These are phyloP conservation scores for Brassica hybrid DNA, from an alignment of 441 rosid species.

Conservation along the genomic window DNA sequence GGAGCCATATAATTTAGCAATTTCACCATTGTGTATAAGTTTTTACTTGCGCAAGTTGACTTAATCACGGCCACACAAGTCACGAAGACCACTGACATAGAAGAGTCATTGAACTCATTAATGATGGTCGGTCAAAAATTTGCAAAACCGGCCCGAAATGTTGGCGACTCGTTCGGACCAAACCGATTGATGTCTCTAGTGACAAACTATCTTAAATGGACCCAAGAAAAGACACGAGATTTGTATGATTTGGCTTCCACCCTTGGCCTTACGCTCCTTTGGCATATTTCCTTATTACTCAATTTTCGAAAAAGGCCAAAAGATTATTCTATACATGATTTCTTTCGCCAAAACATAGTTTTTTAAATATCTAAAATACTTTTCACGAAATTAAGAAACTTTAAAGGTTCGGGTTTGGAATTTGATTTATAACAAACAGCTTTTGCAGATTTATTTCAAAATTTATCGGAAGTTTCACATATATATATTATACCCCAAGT, in stretches of 20 bases:
- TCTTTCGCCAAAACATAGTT: background rate
- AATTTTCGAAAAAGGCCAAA: slow-evolving; percentile 6
- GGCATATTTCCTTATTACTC: slow-evolving; percentile 21
- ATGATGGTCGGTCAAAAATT: background rate
- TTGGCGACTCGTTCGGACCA: background rate
- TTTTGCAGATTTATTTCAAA: background rate
- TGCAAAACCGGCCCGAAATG: background rate
- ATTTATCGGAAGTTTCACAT: background rate
- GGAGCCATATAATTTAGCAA: background rate
- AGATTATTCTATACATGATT: background rate
- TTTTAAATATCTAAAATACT: too few relatives aligned
- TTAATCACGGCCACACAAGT: background rate
- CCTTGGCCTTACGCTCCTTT: slow-evolving; percentile 23
- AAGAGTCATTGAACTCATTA: background rate
- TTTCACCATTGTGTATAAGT: background rate
- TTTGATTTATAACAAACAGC: background rate
- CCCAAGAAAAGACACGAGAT: slow-evolving; percentile 29
- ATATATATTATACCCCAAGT: too few relatives aligned
- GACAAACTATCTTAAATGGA: slow-evolving; percentile 7
- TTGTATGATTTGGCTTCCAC: slow-evolving; percentile 25
- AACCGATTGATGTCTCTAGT: background rate
- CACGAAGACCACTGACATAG: background rate
- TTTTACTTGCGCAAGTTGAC: background rate
- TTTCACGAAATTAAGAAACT: too few relatives aligned
- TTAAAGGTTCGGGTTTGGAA: background rate